phyloP scores from a whole-genome alignment of 768 basidiomycete genomes.

The Hygrophoropsis aurantiaca region DNA sequence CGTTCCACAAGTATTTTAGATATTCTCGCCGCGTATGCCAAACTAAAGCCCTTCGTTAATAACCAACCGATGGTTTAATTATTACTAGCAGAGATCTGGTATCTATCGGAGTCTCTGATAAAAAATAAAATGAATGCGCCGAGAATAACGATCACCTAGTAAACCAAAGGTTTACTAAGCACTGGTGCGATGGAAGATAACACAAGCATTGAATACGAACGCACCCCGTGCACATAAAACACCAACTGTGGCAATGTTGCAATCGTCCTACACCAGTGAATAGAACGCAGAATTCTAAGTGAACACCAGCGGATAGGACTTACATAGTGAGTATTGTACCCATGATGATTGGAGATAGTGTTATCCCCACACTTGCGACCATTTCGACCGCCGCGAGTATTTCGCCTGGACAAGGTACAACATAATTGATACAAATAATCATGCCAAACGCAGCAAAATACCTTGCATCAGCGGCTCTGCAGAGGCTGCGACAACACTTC shows the following conservation, averaged over 20 bases:
- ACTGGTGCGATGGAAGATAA: too few relatives aligned
- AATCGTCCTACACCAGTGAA: conserved; percentile 17
- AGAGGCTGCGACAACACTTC: conserved; percentile 26
- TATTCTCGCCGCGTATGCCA: too few relatives aligned
- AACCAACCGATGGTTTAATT: too few relatives aligned
- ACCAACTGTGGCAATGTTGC: conserved; percentile 15
- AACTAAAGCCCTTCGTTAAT: too few relatives aligned
- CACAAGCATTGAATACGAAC: neutral
- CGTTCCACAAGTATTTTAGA: too few relatives aligned
- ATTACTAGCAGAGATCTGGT: conserved; percentile 10
- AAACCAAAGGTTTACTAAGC: neutral
- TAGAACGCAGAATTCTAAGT: neutral
- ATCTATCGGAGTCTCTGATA: conserved; percentile 20
- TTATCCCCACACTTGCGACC: conserved; percentile 20
- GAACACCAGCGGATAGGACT: conserved; percentile 2
- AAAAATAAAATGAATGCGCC: conserved; percentile 18
- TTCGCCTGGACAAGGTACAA: conserved; percentile 16
- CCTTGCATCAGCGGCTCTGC: conserved; percentile 28
- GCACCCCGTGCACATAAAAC: conserved; percentile 25
- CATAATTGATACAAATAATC: neutral
- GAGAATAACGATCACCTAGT: conserved; percentile 14
- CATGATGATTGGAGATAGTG: conserved; percentile 30
- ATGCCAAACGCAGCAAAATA: neutral
- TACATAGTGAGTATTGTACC: conserved; percentile 23
- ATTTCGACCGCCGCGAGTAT: conserved; percentile 28